These are phyloP conservation scores for Leccinum olivaceopallidum DNA, from an alignment of 768 basidiomycete species.

Conservation along the genomic window DNA sequence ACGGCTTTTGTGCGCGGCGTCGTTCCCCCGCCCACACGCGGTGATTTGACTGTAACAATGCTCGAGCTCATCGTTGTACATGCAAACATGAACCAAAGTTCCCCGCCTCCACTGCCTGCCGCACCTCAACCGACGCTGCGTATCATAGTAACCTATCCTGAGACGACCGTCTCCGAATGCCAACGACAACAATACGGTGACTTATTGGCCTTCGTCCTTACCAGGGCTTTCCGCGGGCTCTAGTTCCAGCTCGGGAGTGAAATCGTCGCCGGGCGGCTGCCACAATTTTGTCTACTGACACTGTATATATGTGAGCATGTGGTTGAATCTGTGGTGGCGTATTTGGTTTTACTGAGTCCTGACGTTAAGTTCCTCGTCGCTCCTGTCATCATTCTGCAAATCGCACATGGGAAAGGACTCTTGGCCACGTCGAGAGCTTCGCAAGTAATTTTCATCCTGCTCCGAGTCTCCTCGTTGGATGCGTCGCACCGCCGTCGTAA, in stretches of 20 bases:
- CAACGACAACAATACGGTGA: neutral
- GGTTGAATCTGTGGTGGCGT: no score
- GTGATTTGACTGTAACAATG: constrained; percentile 59
- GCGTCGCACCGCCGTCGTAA: neutral
- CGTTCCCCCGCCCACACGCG: neutral
- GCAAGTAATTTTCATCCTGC: neutral
- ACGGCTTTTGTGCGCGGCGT: neutral
- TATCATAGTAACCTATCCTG: constrained; percentile 58
- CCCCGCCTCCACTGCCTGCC: constrained; percentile 51
- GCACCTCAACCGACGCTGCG: constrained; percentile 65
- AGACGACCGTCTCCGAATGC: constrained; percentile 55
- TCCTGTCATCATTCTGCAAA: no score
- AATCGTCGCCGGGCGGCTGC: constrained; percentile 14
- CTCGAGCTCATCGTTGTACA: constrained; percentile 55
- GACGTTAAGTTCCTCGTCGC: no score
- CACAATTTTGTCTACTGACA: no score
- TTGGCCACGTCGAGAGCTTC: no score
- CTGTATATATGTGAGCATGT: no score
- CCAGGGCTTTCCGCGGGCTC: constrained; percentile 11
- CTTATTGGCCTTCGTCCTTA: constrained; percentile 10
- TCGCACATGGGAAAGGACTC: no score
- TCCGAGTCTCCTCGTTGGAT: neutral
- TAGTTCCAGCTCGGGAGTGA: neutral
- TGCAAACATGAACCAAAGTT: constrained; percentile 37
- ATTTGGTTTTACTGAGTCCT: no score